phyloP scores from a whole-genome alignment of 2,329 filamentous ascomycete species.

The Myotisia sp. region DNA sequence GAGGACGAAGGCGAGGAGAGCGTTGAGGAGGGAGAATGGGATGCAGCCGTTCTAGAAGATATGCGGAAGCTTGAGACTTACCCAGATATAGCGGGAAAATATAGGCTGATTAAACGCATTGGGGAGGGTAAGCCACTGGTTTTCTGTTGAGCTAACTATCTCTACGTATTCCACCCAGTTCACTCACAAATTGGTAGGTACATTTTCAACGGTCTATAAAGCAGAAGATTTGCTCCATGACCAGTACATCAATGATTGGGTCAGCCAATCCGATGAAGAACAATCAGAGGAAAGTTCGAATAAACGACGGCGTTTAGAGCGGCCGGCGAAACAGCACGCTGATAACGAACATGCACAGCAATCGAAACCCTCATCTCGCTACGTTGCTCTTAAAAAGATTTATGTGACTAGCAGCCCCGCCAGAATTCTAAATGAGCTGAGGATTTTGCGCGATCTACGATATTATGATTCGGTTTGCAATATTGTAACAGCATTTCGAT shows the following conservation, averaged over 20 bases:
- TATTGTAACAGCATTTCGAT: slow-evolving; percentile 89
- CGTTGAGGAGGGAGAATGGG: slow-evolving; percentile 25
- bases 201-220: slow-evolving; percentile 98
- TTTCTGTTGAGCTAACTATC: slow-evolving; percentile 5
- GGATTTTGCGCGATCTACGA: slow-evolving; percentile 75
- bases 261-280: slow-evolving; percentile 48
- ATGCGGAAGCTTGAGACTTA: slow-evolving; percentile 71
- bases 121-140: slow-evolving; percentile 59
- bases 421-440: slow-evolving; percentile 90
- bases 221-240: slow-evolving; percentile 85
- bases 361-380: too few relatives aligned
- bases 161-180: slow-evolving; percentile 7
- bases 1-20: slow-evolving; percentile 21
- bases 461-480: slow-evolving; percentile 78
- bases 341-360: slow-evolving; percentile 28
- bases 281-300: slow-evolving; percentile 57
- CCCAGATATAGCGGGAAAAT: slow-evolving; percentile 66
- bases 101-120: slow-evolving; percentile 87
- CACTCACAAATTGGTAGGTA: slow-evolving; percentile 48
- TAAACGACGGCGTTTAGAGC: slow-evolving; percentile 37
- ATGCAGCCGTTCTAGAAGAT: slow-evolving; percentile 55
- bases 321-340: slow-evolving; percentile 18
- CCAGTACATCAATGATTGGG: slow-evolving; percentile 74
- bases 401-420: slow-evolving; percentile 93
- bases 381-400: slow-evolving; percentile 97